Evolutionary conservation across 192 early-diverging fungal species (phyloP), one percentile per base, ranked within the genome.

Genomic region (Backusella liffmaniae): DNA sequence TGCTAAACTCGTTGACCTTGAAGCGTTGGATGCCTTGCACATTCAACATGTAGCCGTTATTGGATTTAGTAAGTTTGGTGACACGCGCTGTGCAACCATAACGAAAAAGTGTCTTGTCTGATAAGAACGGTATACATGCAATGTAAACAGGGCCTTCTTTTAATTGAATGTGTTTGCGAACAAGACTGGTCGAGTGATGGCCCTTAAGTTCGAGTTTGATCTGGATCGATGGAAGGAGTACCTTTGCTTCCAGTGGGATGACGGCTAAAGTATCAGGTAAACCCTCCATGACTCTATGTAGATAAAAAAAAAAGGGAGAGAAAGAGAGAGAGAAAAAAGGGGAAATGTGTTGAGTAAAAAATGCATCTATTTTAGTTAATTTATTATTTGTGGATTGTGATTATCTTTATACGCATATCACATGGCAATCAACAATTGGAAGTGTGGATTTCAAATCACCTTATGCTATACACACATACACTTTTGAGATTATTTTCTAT

Each of bases 161-260:
- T 26, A 62, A 16, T 29, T 44, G 70, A 34, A 44, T 46, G 18
- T 32, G 32, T 68, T 83, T 84, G 73, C 80, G 80, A 29, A 90
- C 86, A 10, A 93, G 77, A 6, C 79, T 76, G n/a, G 84, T 83
- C 3, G 89, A 84, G n/a, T 91, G 86, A 51, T 76, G 80, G 12
- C 90, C 80, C 12, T 82, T 80, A 46, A 93, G 85, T 69, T 86
- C 84, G 8, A 89, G 70, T 13, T 88, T 84, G 29, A 87, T 80
- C 5, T 91, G 88, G 1, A 89, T 81, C 1, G 88, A 88, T 13
- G 92, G 92, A 5, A 92, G 79, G 21, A 94, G 85, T 16, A 92
- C 87, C 59, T 84, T 87, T 46, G 86, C 82, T 34, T 81, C 78
- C 46, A 88, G 73, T 12, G 85, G 81, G 12, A 88, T 75, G 26